Conservation (phyloP, 768 basidiomycete genomes). For the Suillus alpinus region DNA sequence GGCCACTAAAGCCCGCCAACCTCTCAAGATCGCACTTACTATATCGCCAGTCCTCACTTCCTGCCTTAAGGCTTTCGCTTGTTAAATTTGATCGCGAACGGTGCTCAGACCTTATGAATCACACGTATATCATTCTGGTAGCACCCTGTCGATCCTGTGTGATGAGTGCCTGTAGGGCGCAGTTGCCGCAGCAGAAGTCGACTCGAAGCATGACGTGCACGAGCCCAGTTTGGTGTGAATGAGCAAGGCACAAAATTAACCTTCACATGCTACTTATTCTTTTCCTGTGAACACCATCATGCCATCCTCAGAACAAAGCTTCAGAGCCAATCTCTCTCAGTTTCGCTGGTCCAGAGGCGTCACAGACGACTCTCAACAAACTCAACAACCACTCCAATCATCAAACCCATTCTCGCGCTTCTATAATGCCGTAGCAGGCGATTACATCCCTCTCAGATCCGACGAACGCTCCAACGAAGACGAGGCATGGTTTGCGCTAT, state of each 20-base stretch:
- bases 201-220: too few species aligned
- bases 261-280: background rate
- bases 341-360: slow-evolving; percentile 82
- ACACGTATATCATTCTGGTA: too few species aligned
- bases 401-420: slow-evolving; percentile 80
- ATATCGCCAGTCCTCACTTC: too few species aligned
- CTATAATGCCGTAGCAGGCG: slow-evolving; percentile 80
- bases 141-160: too few species aligned
- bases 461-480: slow-evolving; percentile 87
- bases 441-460: slow-evolving; percentile 86
- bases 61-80: too few species aligned
- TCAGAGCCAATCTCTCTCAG: slow-evolving; percentile 73
- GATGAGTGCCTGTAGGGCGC: background rate
- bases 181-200: background rate
- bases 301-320: slow-evolving; percentile 54
- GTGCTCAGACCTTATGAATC: too few species aligned
- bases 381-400: slow-evolving; percentile 30
- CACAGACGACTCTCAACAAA: slow-evolving; percentile 65
- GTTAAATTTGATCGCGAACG: too few species aligned
- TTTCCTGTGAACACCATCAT: slow-evolving; percentile 8
- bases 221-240: background rate
- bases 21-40: too few species aligned
- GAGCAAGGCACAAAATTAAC: background rate
- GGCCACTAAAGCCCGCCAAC: too few species aligned
- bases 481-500: slow-evolving; percentile 90